Base-by-base conservation (phyloP, 2,329 filamentous ascomycete species). In the Trichoderma lentiforme region DNA sequence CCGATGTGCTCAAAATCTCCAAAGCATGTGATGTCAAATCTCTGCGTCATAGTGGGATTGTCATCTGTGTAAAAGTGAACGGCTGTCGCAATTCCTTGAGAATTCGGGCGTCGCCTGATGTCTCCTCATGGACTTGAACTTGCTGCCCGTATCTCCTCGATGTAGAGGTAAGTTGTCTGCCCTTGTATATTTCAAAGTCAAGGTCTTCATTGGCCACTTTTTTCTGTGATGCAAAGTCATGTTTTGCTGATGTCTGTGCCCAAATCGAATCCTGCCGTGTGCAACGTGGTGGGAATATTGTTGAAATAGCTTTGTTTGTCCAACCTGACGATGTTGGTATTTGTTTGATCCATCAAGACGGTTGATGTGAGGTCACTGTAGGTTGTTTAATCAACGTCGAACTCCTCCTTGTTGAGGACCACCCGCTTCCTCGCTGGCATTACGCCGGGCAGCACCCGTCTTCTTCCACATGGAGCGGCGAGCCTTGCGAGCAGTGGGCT, bases 1-100 rank as follows among this genome's bases (percentile, higher is more conserved):
- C 1, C 5, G 15, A n/a, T n/a, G 39, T 11, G 0, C 1, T n/a
- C 39, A 21, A 11, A 47, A 8, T 0, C 39, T n/a, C 4, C 18
- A 47, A 43, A 47, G 1, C 18, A 7, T 21, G 43, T 0, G 43
- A 7, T 21, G n/a, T 1, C n/a, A 21, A 1, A 9, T 51, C n/a
- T 6, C 7, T 21, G n/a, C 9, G 18, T 0, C 18, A 3, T n/a
- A n/a, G 39, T 51, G 43, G n/a, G 43, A 6, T 12, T 51, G 0
- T 47, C 7, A n/a, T 12, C n/a, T 51, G 36, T 39, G 43, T 47
- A 47, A 47, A 47, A 47, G 0, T 7, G 8, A 51, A 51, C n/a
- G 9, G 12, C n/a, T n/a, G 1, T 2, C n/a, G 47, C 3, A 21
- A 51, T 51, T 12, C 9, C 18, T 6, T 14, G 47, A 51, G 11